Evolutionary conservation across 2,329 filamentous ascomycete genomes (phyloP), one percentile per base, ranked within the genome.

Genomic region (Sarocladiaceae sp.): DNA sequence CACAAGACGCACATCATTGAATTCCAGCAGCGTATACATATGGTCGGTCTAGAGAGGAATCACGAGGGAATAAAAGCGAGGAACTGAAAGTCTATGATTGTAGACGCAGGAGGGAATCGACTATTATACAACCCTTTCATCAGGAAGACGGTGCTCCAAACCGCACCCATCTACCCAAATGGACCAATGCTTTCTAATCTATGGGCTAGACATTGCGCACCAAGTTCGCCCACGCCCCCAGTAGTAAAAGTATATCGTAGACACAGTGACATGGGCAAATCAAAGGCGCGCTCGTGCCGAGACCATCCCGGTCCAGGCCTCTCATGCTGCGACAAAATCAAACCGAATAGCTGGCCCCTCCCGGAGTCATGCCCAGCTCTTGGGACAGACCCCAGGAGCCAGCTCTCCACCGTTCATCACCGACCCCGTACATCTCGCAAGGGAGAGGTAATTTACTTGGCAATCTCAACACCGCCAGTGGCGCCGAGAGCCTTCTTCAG

Each of bases 401-500:
- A 25, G 44, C 6, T 33, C 13, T 6, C 7, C 44, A 20, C 28
- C 17, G 13, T n/a, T 17, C n/a, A 29, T 48, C n/a, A 17, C 22
- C 44, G 33, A 33, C 26, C 44, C 28, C 26, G 10, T 7, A n/a
- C 40, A 20, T 25, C 12, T n/a, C 44, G 4, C 22, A 18, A 5
- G 4, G 6, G 44, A 20, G 15, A 33, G n/a, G 28, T 17, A 28
- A 33, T 17, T 58, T 62, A 62, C 51, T 62, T 61, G 50, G 58
- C 54, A 44, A 63, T 63, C 50, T 63, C 60, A 10, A 91, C 84
- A 72, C 87, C 88, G n/a, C 85, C 86, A 13, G 78, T 82, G 50
- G 88, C 89, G 52, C 85, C 86, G 4, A 90, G 71, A 2, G 77
- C 71, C 71, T 84, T 82, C 78, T 88, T 88, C 62, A 87, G 75